Conservation (phyloP, 164 flowering plant genomes). For the Piper longum region DNA sequence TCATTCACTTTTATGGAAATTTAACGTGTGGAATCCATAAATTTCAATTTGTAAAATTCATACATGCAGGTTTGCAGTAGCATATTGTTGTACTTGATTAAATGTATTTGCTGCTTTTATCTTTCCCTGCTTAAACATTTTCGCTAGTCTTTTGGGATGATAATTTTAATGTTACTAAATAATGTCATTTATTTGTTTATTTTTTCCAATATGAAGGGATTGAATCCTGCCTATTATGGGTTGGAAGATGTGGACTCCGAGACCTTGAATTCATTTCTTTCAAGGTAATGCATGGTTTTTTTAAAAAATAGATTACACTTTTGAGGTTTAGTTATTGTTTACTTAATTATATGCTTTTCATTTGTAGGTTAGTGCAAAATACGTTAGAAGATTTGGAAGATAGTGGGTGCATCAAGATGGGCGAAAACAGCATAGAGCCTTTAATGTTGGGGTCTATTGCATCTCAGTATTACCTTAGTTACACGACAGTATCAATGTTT, state of each 20-base stretch:
- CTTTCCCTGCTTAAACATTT: too few species aligned
- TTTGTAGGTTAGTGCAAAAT: slow-evolving; percentile 62
- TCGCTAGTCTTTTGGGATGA: too few species aligned
- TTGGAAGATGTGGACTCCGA: slow-evolving; percentile 58
- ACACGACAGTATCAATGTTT: slow-evolving; percentile 89
- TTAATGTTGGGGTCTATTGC: slow-evolving; percentile 85
- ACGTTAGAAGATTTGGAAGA: slow-evolving; percentile 96
- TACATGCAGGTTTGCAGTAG: too few species aligned
- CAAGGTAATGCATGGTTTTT: slow-evolving; percentile 38
- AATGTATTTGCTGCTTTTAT: too few species aligned
- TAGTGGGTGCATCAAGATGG: slow-evolving; percentile 77
- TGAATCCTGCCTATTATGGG: slow-evolving; percentile 94
- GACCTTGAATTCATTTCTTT: slow-evolving; percentile 57
- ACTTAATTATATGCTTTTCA: slow-evolving; percentile 1
- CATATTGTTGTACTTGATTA: too few species aligned
- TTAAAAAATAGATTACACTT: not conserved
- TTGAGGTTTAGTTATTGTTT: not conserved
- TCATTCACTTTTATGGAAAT: too few species aligned
- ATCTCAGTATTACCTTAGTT: slow-evolving; percentile 92
- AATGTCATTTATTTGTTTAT: not conserved
- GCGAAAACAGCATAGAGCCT: slow-evolving; percentile 70
- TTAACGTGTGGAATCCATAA: too few species aligned
- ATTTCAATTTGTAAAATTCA: too few species aligned
- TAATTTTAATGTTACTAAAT: not conserved
- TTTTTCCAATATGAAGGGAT: slow-evolving; percentile 28